Evolutionary conservation across 345 rosid genomes (phyloP).

Genomic region (Dipteronia sinensis): DNA sequence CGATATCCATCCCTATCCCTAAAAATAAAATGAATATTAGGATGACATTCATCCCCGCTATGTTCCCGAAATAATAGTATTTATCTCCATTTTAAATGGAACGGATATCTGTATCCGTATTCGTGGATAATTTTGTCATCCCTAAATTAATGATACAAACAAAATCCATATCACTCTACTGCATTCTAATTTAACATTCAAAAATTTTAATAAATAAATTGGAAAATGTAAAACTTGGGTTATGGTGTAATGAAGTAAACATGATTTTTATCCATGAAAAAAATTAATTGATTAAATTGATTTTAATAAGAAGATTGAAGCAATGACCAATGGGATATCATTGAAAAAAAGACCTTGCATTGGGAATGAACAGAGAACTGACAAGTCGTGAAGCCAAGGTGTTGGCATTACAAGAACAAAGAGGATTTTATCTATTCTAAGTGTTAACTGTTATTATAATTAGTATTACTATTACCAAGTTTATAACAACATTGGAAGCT

Average conservation of each 20-base stretch:
- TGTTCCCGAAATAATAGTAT: too few species aligned
- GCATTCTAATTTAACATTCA: neutral
- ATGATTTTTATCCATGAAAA: neutral
- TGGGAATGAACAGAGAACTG: neutral
- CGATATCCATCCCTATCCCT: too few species aligned
- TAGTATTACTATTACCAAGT: neutral
- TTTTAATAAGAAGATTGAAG: neutral
- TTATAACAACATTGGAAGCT: neutral
- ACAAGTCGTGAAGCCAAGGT: neutral
- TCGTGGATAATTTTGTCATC: too few species aligned
- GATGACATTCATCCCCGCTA: too few species aligned
- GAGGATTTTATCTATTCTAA: neutral
- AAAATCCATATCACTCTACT: neutral
- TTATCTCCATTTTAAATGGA: too few species aligned
- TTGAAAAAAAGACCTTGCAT: neutral
- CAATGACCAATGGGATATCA: neutral
- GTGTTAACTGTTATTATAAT: neutral
- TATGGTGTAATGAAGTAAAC: neutral
- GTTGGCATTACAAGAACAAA: neutral
- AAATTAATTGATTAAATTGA: too few species aligned
- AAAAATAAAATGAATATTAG: too few species aligned
- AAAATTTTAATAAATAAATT: too few species aligned
- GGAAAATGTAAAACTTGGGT: neutral
- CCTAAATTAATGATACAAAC: too few species aligned
- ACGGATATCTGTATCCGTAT: too few species aligned